These are phyloP conservation scores for Clathrospora elynae DNA, from an alignment of 2,329 filamentous ascomycete genomes.

Conservation along the genomic window DNA sequence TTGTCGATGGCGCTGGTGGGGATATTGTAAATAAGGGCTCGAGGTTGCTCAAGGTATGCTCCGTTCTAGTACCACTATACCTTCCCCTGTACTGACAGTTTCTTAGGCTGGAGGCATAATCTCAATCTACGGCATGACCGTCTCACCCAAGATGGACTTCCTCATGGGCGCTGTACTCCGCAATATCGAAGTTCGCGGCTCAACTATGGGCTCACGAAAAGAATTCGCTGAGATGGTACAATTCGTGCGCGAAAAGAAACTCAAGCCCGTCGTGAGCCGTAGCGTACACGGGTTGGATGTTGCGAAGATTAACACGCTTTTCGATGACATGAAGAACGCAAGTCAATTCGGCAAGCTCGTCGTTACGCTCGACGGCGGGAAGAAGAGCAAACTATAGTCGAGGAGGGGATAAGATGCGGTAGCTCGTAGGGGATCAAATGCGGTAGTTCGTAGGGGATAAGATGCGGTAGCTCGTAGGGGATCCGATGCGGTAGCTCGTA, in stretches of 20 bases:
- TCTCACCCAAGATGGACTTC: conserved; percentile 83
- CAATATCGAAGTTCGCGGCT: conserved; percentile 84
- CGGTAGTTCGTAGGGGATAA: not conserved
- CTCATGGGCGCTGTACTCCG: conserved; percentile 80
- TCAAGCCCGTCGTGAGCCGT: conserved; percentile 78
- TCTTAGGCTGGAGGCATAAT: conserved; percentile 75
- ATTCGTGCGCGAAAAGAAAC: conserved; percentile 75
- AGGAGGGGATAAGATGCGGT: not conserved
- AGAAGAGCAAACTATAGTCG: conserved; percentile 41
- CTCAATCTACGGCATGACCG: conserved; percentile 88
- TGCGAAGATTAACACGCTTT: conserved; percentile 78
- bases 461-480: not conserved
- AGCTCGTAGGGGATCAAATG: not conserved
- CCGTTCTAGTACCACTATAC: too few species aligned
- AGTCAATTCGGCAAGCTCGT: conserved; percentile 93
- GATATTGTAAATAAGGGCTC: conserved; percentile 74
- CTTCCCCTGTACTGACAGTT: not conserved
- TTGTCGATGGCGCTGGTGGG: conserved; percentile 90
- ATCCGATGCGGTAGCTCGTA: too few species aligned
- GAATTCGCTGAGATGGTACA: conserved; percentile 91
- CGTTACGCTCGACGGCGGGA: conserved; percentile 53
- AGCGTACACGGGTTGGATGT: conserved; percentile 74
- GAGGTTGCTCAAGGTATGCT: conserved; percentile 67
- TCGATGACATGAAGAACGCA: conserved; percentile 84
- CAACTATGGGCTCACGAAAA: conserved; percentile 86